Evolutionary conservation across 2,329 filamentous ascomycete species (phyloP).

Genomic region (Fulvia fulva): DNA sequence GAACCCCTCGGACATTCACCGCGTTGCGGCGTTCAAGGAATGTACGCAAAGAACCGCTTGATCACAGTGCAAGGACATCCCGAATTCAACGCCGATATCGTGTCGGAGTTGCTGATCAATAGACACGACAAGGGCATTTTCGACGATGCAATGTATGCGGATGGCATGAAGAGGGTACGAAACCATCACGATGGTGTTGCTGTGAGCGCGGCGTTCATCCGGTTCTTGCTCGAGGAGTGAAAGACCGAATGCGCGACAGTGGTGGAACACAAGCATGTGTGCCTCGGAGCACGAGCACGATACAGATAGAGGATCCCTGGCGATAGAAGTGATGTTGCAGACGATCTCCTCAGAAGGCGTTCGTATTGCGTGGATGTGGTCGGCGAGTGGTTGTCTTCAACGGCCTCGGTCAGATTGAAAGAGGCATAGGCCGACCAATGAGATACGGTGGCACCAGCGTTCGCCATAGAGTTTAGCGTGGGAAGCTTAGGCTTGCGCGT

Average conservation of each 20-base stretch:
- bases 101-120: conserved; percentile 62
- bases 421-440: neutral
- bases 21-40: conserved; percentile 71
- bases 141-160: conserved; percentile 62
- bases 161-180: conserved; percentile 62
- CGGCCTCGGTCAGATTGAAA: neutral
- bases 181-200: conserved; percentile 74
- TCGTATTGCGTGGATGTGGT: neutral
- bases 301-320: neutral
- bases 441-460: neutral
- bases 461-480: neutral
- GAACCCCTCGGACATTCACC: conserved; percentile 62
- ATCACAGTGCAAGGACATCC: conserved; percentile 84
- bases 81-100: conserved; percentile 71
- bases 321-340: neutral
- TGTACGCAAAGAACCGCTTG: conserved; percentile 63
- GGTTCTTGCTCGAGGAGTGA: conserved; percentile 64
- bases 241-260: neutral
- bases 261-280: neutral
- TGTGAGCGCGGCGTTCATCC: conserved; percentile 70
- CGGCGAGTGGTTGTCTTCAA: neutral
- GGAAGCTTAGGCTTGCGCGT: neutral
- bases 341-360: neutral
- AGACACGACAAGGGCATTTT: conserved; percentile 67
- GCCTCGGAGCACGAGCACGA: neutral